Base-by-base conservation (phyloP, 306 rosid species). In the Rosa multiflora region DNA sequence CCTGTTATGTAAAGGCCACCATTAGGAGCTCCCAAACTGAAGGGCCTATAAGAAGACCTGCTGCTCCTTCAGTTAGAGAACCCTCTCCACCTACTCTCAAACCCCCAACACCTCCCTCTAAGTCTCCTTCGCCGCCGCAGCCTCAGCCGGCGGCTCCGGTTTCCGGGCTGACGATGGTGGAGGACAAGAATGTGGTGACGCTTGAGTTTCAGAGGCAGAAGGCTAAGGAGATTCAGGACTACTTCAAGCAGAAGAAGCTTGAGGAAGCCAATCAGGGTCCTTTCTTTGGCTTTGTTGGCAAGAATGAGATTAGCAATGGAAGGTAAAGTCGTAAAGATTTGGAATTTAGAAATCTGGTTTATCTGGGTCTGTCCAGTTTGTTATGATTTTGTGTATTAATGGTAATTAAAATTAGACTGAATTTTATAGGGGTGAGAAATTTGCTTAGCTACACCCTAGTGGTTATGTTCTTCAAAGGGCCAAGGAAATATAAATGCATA, bases 161-260 rank as follows among this genome's bases (percentile, higher is more conserved):
- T 82, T 9, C 87, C 8, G 80, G 71, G 46, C 70, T 80, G 75
- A 23, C 72, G 79, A 68, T 64, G 44, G 88, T 47, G 14, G 89
- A 74, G 56, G 95, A 83, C 58, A 88, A 80, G 68, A 88, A 64
- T 89, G 90, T 69, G 72, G 43, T 91, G 53, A 91, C 97, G 3
- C 73, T 92, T 59, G 99, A 95, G 91, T 91, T 95, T 81, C 99
- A 95, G 95, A 91, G 99, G 85, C 90, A 80, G 77, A 95, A 88
- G 91, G 99, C 97, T n/a, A 95, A 91, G 94, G 98, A 92, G 85
- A 86, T 95, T 61, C 99, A 88, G 88, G 97, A 95, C 44, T 95
- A 88, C 79, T 95, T 95, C 78, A 92, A 89, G 87, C 81, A 85
- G 92, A 92, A 91, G 97, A 92, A 92, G 89, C 92, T 92, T 82